A percentile compares a stretch with the other conserved stretches of the same genome.
Conservation (phyloP, 192 early-diverging fungal species). For the Dimargaris cristalligena region DNA sequence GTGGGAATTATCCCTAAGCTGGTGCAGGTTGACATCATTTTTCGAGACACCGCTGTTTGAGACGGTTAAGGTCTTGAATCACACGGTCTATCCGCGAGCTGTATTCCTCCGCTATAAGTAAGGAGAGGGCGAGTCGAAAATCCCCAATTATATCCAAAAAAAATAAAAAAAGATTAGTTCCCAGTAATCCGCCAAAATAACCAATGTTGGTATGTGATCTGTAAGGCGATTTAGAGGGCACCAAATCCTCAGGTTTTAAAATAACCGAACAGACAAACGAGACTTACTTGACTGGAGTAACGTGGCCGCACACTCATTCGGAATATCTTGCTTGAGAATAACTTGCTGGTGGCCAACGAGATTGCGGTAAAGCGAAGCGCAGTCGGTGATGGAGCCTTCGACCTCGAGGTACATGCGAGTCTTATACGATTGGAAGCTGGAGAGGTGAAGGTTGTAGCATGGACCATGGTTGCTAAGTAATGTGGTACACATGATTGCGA, state of each 20-base stretch:
- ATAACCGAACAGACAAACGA: not conserved
- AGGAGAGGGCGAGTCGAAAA: not conserved
- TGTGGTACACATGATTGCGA: not conserved
- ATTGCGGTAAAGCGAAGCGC: not conserved
- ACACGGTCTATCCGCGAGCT: not conserved
- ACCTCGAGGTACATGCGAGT: constrained; percentile 4
- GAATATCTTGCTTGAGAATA: not conserved
- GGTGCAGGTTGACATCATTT: too few relatives aligned
- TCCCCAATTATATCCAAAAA: not conserved
- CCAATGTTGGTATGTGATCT: too few relatives aligned
- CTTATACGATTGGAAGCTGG: not conserved
- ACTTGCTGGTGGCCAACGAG: not conserved
- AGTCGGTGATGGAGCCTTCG: constrained; percentile 5
- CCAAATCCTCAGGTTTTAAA: not conserved
- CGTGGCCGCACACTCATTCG: not conserved
- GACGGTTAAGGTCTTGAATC: not conserved
- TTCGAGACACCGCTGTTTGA: not conserved
- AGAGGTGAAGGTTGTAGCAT: not conserved
- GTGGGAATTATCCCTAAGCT: too few relatives aligned
- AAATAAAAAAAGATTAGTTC: not conserved
- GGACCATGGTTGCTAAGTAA: not conserved
- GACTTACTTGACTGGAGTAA: constrained; percentile 1
- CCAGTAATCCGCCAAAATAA: not conserved
- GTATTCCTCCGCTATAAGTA: not conserved
- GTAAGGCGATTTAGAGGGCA: not conserved